These are phyloP conservation scores for Coniella vitis DNA, from an alignment of 2,329 filamentous ascomycete genomes.

Conservation along the genomic window DNA sequence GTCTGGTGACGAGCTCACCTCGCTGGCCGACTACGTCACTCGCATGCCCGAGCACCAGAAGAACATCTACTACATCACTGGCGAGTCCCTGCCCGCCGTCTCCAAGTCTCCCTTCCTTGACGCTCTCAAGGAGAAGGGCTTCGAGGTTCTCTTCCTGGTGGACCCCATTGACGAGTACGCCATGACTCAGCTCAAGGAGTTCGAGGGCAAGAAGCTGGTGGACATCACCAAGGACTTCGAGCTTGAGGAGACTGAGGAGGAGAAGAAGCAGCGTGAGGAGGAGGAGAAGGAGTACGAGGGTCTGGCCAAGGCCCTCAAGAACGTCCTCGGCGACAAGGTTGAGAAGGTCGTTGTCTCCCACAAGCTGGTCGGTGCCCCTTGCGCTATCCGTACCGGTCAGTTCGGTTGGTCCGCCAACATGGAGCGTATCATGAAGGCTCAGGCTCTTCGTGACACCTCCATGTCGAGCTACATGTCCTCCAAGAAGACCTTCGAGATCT, in stretches of 20 bases:
- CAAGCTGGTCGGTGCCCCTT: constrained; percentile 91
- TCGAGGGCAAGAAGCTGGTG: constrained; percentile 99
- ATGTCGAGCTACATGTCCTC: constrained; percentile 99
- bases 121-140: constrained; percentile 96
- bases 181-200: constrained; percentile 99
- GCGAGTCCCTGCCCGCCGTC: constrained; percentile 98
- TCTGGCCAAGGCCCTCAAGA: constrained; percentile 96
- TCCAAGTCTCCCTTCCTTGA: constrained; percentile 98
- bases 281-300: constrained; percentile 98
- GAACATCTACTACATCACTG: constrained; percentile 99
- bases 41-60: constrained; percentile 99
- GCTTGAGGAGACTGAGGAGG: constrained; percentile 98
- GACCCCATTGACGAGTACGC: constrained; percentile 99
- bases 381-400: constrained; percentile 98
- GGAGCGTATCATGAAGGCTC: constrained; percentile 99
- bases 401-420: constrained; percentile 99
- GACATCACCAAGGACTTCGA: constrained; percentile 99
- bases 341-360: constrained; percentile 99
- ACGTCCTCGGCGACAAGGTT: constrained; percentile 97
- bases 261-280: constrained; percentile 91
- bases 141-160: constrained; percentile 98
- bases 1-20: constrained; percentile 92
- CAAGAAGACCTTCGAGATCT: constrained; percentile 99
- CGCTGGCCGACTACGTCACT: constrained; percentile 93
- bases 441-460: constrained; percentile 98